Evolutionary conservation across 257 asterid species (phyloP).

Genomic region (Solanum bulbocastanum): DNA sequence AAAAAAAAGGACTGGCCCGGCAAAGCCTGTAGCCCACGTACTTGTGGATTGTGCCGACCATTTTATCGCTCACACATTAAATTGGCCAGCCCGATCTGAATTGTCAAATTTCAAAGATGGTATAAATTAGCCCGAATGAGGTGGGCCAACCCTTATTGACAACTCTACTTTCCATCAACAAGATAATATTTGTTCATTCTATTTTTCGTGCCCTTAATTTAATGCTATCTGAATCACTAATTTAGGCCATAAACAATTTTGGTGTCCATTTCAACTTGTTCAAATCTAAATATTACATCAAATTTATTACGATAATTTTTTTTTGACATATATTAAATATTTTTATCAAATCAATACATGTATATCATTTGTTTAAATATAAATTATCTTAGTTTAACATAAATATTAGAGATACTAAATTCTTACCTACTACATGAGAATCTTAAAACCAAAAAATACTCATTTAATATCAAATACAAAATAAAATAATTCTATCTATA

Average conservation of each 20-base stretch:
- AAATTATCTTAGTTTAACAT: background rate
- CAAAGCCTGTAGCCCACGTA: no score
- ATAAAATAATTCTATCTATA: no score
- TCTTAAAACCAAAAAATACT: no score
- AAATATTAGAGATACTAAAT: no score
- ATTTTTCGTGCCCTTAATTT: background rate
- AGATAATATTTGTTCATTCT: background rate
- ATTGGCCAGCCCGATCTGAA: no score
- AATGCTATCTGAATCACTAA: background rate
- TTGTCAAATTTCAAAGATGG: no score
- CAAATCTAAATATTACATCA: background rate
- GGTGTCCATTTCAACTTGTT: background rate
- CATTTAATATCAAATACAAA: background rate
- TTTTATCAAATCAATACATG: background rate
- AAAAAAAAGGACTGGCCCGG: no score
- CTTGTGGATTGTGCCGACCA: no score
- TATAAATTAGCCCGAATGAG: no score
- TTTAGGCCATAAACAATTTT: background rate
- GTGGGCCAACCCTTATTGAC: no score
- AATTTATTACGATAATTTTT: background rate
- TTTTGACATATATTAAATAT: background rate
- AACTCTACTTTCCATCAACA: background rate
- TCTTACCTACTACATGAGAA: no score
- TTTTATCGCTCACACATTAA: no score
- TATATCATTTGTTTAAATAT: background rate